These are phyloP conservation scores for Sporobolomyces phaffii DNA, from an alignment of 768 basidiomycete species.

Conservation along the genomic window DNA sequence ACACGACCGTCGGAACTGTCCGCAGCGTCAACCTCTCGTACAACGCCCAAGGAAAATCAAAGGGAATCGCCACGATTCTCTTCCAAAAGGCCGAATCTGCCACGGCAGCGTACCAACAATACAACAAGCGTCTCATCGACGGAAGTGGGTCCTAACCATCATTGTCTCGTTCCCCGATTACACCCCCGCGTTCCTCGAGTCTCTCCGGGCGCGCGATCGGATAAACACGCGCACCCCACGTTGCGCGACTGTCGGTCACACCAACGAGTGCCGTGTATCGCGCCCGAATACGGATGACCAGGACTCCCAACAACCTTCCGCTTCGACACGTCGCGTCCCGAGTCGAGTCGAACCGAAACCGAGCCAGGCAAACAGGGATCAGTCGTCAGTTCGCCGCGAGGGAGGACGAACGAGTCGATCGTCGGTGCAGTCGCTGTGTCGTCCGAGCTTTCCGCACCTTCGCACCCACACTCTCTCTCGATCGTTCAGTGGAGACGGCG, in stretches of 20 bases:
- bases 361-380: too few species aligned
- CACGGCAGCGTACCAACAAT: constrained; percentile 82
- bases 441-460: too few species aligned
- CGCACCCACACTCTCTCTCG: too few species aligned
- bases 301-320: not conserved
- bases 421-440: too few species aligned
- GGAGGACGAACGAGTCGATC: too few species aligned
- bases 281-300: not conserved
- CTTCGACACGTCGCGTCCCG: too few species aligned
- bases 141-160: constrained; percentile 91
- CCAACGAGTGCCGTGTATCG: too few species aligned
- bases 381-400: too few species aligned
- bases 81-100: constrained; percentile 84
- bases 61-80: constrained; percentile 78
- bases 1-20: constrained; percentile 78
- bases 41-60: constrained; percentile 76
- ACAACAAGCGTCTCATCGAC: constrained; percentile 99
- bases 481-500: too few species aligned
- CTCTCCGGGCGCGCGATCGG: not conserved
- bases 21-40: constrained; percentile 78
- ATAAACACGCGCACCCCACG: too few species aligned
- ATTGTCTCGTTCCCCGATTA: not conserved
- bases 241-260: constrained; percentile 6
- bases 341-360: too few species aligned
- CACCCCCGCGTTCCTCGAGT: not conserved